Conservation (phyloP, 1,284 basidiomycete species). For the Gomphus bonarii region DNA sequence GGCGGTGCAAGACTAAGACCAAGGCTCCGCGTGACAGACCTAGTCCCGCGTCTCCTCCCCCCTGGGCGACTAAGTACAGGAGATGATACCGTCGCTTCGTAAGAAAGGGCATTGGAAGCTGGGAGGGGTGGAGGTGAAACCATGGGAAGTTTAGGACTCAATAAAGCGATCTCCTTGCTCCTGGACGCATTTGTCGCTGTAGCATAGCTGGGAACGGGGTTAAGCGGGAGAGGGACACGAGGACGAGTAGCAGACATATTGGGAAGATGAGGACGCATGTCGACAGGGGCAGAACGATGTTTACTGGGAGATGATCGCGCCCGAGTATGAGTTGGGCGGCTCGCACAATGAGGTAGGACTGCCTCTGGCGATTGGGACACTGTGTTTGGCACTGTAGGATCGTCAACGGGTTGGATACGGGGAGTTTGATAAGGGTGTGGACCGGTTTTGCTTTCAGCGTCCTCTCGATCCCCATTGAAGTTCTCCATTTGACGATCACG, state of each 20-base stretch:
- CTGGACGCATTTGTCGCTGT: neutral
- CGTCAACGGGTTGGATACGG: neutral
- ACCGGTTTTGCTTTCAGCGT: slow-evolving; percentile 2
- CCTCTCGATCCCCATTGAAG: slow-evolving; percentile 39
- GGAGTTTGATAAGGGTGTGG: slow-evolving; percentile 4
- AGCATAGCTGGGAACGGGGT: neutral
- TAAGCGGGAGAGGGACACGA: neutral
- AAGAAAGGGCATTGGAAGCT: neutral
- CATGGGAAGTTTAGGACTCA: neutral
- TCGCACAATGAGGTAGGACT: neutral
- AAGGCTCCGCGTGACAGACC: neutral
- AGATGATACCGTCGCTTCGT: neutral
- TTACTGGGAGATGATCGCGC: slow-evolving; percentile 2
- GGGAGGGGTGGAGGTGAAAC: neutral
- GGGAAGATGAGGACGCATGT: slow-evolving; percentile 2
- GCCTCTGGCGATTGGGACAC: neutral
- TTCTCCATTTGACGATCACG: slow-evolving; percentile 64
- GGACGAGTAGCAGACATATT: neutral
- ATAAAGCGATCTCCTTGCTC: neutral
- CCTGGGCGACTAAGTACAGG: neutral
- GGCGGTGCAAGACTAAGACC: neutral
- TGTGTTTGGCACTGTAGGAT: neutral
- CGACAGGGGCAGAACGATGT: neutral
- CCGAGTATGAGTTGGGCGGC: neutral
- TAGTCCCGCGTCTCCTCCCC: neutral